A percentile compares a stretch with the other conserved stretches of the same genome.
Conservation (phyloP, 495 filamentous ascomycete genomes). For the Penicillium crystallinum region DNA sequence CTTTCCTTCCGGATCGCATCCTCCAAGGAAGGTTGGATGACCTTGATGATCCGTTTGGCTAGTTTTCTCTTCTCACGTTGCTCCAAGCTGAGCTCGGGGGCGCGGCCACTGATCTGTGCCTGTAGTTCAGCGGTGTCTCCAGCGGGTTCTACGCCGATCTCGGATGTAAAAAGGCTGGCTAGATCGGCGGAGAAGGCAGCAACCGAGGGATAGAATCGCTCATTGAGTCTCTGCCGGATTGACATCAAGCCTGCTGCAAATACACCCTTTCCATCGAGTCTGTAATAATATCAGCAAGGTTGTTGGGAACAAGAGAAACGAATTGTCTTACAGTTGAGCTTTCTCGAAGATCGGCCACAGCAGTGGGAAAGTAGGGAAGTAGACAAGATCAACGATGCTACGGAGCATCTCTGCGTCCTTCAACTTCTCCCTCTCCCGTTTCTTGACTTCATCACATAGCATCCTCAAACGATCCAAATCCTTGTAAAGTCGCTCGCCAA, state of each 20-base stretch:
- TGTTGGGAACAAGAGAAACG: neutral
- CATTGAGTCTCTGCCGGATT: constrained; percentile 60
- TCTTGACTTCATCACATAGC: constrained; percentile 62
- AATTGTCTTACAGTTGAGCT: constrained; percentile 59
- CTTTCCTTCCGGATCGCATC: constrained; percentile 73
- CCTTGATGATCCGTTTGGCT: constrained; percentile 79
- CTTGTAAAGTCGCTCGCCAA: constrained; percentile 66
- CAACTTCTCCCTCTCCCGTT: constrained; percentile 69
- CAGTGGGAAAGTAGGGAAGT: constrained; percentile 79
- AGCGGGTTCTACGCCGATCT: constrained; percentile 54
- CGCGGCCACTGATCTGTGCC: constrained; percentile 48
- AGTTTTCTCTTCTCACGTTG: constrained; percentile 62
- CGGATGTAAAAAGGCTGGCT: constrained; percentile 60
- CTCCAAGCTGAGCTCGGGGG: constrained; percentile 53
- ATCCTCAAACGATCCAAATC: constrained; percentile 70
- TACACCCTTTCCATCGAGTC: constrained; percentile 65
- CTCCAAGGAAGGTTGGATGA: constrained; percentile 70
- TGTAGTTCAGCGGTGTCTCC: constrained; percentile 50
- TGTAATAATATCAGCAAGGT: constrained; percentile 40
- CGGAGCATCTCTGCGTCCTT: constrained; percentile 69
- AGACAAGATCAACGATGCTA: constrained; percentile 75
- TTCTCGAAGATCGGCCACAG: constrained; percentile 78
- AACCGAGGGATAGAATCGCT: constrained; percentile 70
- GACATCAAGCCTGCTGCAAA: constrained; percentile 61
- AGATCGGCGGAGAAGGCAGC: constrained; percentile 70